Conservation (phyloP, 805 yeast species). For the Wickerhamiella bombiphila region DNA sequence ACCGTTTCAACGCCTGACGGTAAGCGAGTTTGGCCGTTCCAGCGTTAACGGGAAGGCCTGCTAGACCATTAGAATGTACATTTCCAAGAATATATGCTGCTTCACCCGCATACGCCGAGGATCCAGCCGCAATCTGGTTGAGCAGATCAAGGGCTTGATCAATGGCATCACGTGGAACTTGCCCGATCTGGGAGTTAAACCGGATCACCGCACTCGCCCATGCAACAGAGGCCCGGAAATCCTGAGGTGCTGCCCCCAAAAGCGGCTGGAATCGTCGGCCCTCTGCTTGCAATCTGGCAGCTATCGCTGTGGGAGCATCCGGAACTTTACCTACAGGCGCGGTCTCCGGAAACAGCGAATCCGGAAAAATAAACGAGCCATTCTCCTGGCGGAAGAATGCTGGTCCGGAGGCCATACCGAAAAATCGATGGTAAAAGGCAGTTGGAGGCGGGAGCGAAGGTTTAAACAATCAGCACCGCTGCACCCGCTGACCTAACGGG, state of each 20-base stretch:
- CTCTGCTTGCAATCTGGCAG: slow-evolving; percentile 7
- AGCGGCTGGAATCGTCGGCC: slow-evolving; percentile 4
- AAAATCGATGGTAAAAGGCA: no score
- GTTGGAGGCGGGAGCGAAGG: no score
- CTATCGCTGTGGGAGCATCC: not conserved
- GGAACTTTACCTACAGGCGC: slow-evolving; percentile 5
- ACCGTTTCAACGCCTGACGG: slow-evolving; percentile 21
- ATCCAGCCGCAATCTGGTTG: slow-evolving; percentile 11
- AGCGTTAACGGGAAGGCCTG: slow-evolving; percentile 15
- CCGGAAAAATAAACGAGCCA: slow-evolving; percentile 21
- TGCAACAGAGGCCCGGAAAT: slow-evolving; percentile 3
- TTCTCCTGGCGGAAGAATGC: no score
- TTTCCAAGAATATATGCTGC: slow-evolving; percentile 21
- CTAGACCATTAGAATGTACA: slow-evolving; percentile 20
- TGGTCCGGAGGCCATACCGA: no score
- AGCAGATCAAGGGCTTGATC: slow-evolving; percentile 18
- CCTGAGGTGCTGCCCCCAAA: slow-evolving; percentile 1
- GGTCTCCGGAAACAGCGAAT: slow-evolving; percentile 21
- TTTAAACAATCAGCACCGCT: no score
- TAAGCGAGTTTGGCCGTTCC: slow-evolving; percentile 18
- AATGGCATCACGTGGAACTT: slow-evolving; percentile 13
- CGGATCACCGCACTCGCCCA: slow-evolving; percentile 23
- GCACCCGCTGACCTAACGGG: no score
- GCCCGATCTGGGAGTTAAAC: slow-evolving; percentile 21
- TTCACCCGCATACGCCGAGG: slow-evolving; percentile 13